Base-by-base conservation (phyloP, 768 basidiomycete genomes). In the Royoungia palumana region DNA sequence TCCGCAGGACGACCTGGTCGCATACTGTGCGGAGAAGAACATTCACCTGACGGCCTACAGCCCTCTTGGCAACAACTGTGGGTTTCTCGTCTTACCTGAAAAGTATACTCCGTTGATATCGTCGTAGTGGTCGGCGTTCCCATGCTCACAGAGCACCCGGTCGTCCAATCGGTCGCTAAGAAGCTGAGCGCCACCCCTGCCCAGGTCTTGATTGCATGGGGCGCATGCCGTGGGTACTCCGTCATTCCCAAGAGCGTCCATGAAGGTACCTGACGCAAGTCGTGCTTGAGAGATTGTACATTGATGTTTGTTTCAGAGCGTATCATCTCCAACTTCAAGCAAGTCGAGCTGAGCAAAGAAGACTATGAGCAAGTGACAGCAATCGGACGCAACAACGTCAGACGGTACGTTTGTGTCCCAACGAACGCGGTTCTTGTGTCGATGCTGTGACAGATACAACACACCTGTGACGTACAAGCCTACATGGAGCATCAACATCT, bases 191-290 rank as follows among this genome's bases (percentile, higher is more conserved):
- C 81, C 5, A 84, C 85, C 1, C 72, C 88, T 3, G 91, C 89
- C 0, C 88, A 94, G 66, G 85, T 94, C 32, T 75, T 94, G 46
- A 70, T 95, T 51, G 87, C 89, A 0, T 94, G 89, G 89, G 85
- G 81, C 12, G 78, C 69, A 32, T 64, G 82, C 57, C 78, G 89
- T 35, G 91, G 89, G 12, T 85, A 82, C 66, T 83, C 82, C 9
- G 85, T 93, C 53, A 89, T 93, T 59, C 91, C 91, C 16, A 93
- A 94, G 77, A 83, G 81, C 47, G 87, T 90, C 22, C 74, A 83
- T 49, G 74, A 84, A 60, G 68, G 75, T 78, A 34, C 17, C 64
- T 47, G 21, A 45, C n/a, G 14, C 48, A 35, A 5, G 22, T 13
- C n/a, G 20, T 30, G 16, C 32, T 35, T 20, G 21, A 21, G 46